Evolutionary conservation across 208 protist genomes (phyloP), one percentile per base, ranked within the genome.

Genomic region (Wallacemonas collosoma): DNA sequence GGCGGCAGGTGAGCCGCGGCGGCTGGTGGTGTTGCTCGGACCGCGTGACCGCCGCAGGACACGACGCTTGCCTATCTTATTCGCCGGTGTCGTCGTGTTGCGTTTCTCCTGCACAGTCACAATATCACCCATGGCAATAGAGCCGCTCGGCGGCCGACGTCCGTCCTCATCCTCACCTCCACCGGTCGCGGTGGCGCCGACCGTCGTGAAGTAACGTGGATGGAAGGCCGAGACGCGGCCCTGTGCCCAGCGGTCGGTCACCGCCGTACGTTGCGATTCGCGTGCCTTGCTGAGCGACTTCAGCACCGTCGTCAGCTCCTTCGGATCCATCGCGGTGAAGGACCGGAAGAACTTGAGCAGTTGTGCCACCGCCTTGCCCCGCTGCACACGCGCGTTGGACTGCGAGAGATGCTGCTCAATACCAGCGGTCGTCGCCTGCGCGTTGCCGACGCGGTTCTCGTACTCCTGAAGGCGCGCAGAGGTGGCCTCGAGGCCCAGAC

Each of bases 351-450:
- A 89, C 36, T 84, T 80, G 17, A 96, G 81, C 44, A 96, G 72
- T 75, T 93, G 82, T 36, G 80, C 86, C 26, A 96, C 87, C 14
- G 83, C 68, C 57, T 86, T 83, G 38, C 88, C 88, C 3, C 91
- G 88, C 72, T 89, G 79, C 72, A 94, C 87, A 1, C 91, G 87
- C 43, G 91, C 82, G 64, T 94, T 96, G 11, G 88, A 93, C 68
- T 94, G 88, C 36, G 85, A 65, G 2, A 96, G 70, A 68, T 96
- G 91, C 76, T 93, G 86, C 81, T 96, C 91, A 68, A 96, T 94
- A 55, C 91, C 91, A 1, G 87, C 89, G n/a, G 86, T 94, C 6
- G 91, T 85, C 8, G 87, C 83, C 68, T 90, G 79, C 38, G 91
- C 91, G 74, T 96, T 96, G 67, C 79, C 84, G 61, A 96, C 85